Base-by-base conservation (phyloP, 192 early-diverging fungal species). In the Backusella liffmaniae region DNA sequence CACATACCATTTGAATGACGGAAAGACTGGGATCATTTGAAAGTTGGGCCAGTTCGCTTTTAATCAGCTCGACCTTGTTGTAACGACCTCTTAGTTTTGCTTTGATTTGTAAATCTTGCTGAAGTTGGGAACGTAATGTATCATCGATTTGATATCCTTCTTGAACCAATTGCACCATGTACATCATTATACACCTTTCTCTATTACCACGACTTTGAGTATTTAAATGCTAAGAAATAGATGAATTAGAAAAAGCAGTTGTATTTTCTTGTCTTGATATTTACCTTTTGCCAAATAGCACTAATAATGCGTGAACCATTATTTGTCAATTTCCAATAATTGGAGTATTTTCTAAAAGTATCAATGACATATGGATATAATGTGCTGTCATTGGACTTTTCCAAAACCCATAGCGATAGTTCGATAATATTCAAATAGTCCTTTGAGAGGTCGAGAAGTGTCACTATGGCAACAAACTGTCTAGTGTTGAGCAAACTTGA, bases 401-500 rank as follows among this genome's bases (percentile, higher is more conserved):
- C 86, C 39, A 90, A 67, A 18, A 86, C 79, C 88, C 88, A 90
- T 29, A 84, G 72, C 16, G 83, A 76, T 26, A 86, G 69, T 76
- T 90, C 84, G n/a, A 81, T 74, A 5, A 88, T 74, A 21, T 80
- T 82, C 8, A 76, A 73, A 44, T 86, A 88, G 73, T 90, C 89
- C 34, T 84, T 82, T 10, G 81, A 79, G 2, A 82, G 68, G 32
- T 88, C 87, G 67, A 90, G 78, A 16, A 90, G 74, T 59, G 79
- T 76, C 18, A 86, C 74, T 34, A 86, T 78, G 2, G 86, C 84
- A 0, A 87, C 81, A 37, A 87, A 83, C 69, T 94, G 93, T 29
- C 92, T 86, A 13, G 84, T 80, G 73, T 93, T 94, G n/a, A 94
- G 81, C 26, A 94, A 79, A 23, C 91, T 92, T 0, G 92, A 84